Conservation (phyloP, 2,329 filamentous ascomycete genomes). For the Trichocomaceae sp. region DNA sequence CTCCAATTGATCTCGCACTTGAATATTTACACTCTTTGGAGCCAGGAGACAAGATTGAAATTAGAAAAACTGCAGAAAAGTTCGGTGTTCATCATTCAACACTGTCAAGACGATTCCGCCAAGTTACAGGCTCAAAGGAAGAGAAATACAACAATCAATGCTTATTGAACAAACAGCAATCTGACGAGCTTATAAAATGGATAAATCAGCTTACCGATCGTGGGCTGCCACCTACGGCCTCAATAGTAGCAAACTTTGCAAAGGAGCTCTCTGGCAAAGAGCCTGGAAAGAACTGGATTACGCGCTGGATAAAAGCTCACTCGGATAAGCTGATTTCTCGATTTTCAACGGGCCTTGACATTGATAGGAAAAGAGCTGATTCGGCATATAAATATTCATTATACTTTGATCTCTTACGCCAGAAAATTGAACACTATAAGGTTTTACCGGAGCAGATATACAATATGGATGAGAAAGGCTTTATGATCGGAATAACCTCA, state of each 20-base stretch:
- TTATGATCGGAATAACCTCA: conserved; percentile 7
- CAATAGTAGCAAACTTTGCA: no score
- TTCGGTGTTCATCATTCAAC: neutral
- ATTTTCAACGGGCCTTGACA: neutral
- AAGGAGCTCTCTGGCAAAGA: no score
- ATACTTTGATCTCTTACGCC: conserved; percentile 1
- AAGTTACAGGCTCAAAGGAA: no score
- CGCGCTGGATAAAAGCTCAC: neutral
- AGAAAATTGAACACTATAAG: conserved; percentile 1
- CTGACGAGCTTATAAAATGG: neutral
- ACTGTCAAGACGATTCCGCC: no score
- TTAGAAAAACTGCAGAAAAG: neutral
- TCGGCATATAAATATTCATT: conserved; percentile 3
- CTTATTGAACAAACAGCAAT: no score
- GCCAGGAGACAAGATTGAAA: neutral
- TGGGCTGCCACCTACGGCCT: no score
- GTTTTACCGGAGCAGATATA: neutral
- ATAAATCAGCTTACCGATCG: neutral
- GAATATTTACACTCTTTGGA: neutral
- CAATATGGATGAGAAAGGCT: no score
- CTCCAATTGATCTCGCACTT: conserved; percentile 1
- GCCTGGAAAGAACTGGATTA: no score
- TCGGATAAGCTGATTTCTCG: conserved; percentile 1
- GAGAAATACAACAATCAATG: no score
- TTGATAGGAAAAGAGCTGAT: conserved; percentile 1